Evolutionary conservation across 2,329 filamentous ascomycete genomes (phyloP).

Genomic region (Pseudogymnoascus pannorum): DNA sequence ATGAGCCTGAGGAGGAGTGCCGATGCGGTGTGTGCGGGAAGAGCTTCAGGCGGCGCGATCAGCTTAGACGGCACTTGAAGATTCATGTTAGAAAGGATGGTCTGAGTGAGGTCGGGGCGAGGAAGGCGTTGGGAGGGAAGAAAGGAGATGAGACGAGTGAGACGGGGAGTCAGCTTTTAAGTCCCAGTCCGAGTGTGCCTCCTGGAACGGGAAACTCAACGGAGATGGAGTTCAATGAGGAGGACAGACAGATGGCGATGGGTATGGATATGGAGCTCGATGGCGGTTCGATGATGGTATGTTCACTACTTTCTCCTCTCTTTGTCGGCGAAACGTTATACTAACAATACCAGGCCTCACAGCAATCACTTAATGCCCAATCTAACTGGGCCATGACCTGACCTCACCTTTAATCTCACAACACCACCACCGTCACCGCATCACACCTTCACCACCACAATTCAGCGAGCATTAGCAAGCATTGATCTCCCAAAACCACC

Average conservation of each 20-base stretch:
- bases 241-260: not conserved
- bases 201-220: not conserved
- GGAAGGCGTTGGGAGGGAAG: not conserved
- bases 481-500: not conserved
- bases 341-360: not conserved
- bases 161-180: not conserved
- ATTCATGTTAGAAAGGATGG: constrained; percentile 21
- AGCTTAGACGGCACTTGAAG: constrained; percentile 49
- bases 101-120: not conserved
- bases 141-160: not conserved
- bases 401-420: not conserved
- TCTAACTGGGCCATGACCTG: not conserved
- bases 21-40: constrained; percentile 44
- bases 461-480: not conserved
- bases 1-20: constrained; percentile 47
- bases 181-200: not conserved
- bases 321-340: not conserved
- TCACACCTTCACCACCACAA: not conserved
- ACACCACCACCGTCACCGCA: not conserved
- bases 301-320: not conserved
- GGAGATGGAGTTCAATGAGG: constrained; percentile 5
- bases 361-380: not conserved
- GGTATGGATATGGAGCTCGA: constrained; percentile 26
- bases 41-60: constrained; percentile 53
- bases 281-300: constrained; percentile 1